A percentile compares a stretch with the other conserved stretches of the same genome.
Evolutionary conservation across 331 rosid species (phyloP).

Genomic region (Malus hybrid): DNA sequence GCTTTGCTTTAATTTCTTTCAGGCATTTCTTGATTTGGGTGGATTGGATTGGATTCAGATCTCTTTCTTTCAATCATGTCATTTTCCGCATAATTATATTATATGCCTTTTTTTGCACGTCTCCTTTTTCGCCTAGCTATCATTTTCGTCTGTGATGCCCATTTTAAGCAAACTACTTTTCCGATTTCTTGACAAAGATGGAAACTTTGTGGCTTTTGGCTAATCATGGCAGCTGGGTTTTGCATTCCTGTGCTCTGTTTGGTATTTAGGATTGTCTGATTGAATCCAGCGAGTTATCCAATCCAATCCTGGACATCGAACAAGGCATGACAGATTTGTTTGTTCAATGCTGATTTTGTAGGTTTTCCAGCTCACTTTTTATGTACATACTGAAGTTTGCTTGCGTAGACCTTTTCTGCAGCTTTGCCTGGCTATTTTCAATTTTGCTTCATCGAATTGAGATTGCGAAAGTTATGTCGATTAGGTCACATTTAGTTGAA

Average conservation of each 20-base stretch:
- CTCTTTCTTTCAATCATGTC: neutral
- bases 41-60: neutral
- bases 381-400: neutral
- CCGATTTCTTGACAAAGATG: neutral
- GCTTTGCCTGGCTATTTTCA: neutral
- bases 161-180: neutral
- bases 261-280: neutral
- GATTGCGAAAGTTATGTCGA: neutral
- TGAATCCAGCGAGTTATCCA: no score
- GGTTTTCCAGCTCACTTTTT: neutral
- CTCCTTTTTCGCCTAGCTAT: neutral
- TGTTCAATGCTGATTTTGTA: neutral
- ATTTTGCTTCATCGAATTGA: neutral
- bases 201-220: neutral
- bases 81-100: neutral
- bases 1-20: neutral
- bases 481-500: neutral
- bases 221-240: slow-evolving; percentile 1
- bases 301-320: no score
- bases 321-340: neutral
- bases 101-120: slow-evolving; percentile 2
- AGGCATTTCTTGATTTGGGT: neutral
- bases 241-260: neutral
- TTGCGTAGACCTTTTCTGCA: neutral
- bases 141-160: neutral